Evolutionary conservation across 2,329 filamentous ascomycete species (phyloP).

Genomic region (Cladosporium sp.): DNA sequence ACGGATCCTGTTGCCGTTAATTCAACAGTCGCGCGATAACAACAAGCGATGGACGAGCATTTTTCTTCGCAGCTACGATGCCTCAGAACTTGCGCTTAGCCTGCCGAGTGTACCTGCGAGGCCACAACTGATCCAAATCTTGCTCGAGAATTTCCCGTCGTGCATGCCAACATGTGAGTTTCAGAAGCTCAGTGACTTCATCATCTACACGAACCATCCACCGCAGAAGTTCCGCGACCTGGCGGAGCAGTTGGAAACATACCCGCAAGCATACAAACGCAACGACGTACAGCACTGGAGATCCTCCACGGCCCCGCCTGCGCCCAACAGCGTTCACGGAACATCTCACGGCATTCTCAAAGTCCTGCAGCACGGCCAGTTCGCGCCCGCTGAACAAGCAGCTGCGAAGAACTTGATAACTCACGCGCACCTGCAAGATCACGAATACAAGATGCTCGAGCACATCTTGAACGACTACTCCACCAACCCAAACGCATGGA

Average conservation of each 20-base stretch:
- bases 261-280: background rate
- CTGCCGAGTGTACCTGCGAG: background rate
- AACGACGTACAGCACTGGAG: constrained; percentile 1
- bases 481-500: constrained; percentile 13
- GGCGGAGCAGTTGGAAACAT: background rate
- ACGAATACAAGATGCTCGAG: constrained; percentile 1
- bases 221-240: background rate
- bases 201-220: background rate
- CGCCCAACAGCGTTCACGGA: background rate
- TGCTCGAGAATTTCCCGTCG: background rate
- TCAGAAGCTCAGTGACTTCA: background rate
- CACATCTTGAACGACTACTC: constrained; percentile 17
- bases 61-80: constrained; percentile 1
- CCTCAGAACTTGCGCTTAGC: background rate
- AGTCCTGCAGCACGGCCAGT: constrained; percentile 14
- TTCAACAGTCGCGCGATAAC: background rate
- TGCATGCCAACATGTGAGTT: background rate
- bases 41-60: background rate
- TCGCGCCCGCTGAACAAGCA: constrained; percentile 26
- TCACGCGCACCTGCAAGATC: constrained; percentile 17
- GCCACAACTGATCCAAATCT: background rate
- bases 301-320: background rate
- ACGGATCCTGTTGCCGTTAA: background rate
- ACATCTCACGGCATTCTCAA: background rate
- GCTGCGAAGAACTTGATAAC: constrained; percentile 27